These are phyloP conservation scores for Penicillium sp. DNA, from an alignment of 2,329 filamentous ascomycete genomes.

Conservation along the genomic window DNA sequence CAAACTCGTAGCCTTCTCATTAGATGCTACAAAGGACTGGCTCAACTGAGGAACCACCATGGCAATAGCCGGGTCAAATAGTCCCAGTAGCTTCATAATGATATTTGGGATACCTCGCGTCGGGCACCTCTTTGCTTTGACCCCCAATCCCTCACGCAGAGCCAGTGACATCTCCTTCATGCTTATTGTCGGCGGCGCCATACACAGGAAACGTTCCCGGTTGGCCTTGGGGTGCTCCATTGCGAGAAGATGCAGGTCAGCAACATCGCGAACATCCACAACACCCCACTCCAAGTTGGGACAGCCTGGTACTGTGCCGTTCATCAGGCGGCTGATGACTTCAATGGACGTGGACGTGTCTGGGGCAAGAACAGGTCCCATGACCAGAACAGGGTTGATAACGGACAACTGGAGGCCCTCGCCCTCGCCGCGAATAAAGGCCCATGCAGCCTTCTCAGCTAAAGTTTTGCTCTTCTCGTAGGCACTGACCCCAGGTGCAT, in stretches of 20 bases:
- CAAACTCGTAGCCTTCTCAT: constrained; percentile 7
- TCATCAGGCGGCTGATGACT: constrained; percentile 2
- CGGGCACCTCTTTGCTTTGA: constrained; percentile 3
- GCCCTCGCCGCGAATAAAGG: not conserved
- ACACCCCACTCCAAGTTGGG: constrained; percentile 3
- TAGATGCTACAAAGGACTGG: constrained; percentile 1
- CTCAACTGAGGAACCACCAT: constrained; percentile 3
- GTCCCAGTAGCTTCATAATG: not conserved
- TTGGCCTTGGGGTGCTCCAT: constrained; percentile 9
- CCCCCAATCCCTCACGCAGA: constrained; percentile 1
- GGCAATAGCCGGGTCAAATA: constrained; percentile 5
- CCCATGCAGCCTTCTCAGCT: constrained; percentile 7
- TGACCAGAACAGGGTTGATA: constrained; percentile 3
- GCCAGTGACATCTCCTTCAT: constrained; percentile 5
- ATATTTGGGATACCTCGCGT: constrained; percentile 6
- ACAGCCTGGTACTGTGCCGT: constrained; percentile 4
- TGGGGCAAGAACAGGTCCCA: constrained; percentile 3
- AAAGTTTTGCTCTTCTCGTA: constrained; percentile 11
- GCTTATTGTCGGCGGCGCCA: constrained; percentile 1
- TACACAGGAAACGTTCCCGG: constrained; percentile 6
- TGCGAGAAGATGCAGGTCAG: constrained; percentile 5
- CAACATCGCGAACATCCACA: constrained; percentile 14
- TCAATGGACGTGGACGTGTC: constrained; percentile 7
- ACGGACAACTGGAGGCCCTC: constrained; percentile 3
- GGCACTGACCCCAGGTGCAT: not conserved